phyloP scores from a whole-genome alignment of 2,329 filamentous ascomycete species.

The Beauveria asiatica region DNA sequence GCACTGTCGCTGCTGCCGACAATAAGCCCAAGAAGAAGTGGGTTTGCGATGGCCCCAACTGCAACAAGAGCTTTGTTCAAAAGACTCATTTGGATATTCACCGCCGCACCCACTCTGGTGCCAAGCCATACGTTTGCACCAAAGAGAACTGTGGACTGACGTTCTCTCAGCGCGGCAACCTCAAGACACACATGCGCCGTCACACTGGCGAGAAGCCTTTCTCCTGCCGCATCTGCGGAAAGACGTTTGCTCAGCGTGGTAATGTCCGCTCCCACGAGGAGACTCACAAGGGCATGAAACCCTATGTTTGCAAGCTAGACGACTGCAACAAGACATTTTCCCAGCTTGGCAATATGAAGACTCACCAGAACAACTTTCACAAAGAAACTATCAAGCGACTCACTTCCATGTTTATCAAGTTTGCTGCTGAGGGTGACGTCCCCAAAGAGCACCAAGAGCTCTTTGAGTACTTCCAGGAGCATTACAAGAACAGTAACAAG shows the following conservation, averaged over 20 bases:
- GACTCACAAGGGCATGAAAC: conserved; percentile 69
- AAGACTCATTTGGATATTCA: conserved; percentile 93
- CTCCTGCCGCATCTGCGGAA: conserved; percentile 69
- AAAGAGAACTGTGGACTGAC: conserved; percentile 64
- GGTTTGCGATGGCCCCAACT: conserved; percentile 63
- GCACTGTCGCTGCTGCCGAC: conserved; percentile 19
- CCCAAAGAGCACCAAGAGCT: conserved; percentile 62
- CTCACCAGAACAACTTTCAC: conserved; percentile 93
- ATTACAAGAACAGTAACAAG: conserved; percentile 99
- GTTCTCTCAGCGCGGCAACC: conserved; percentile 85
- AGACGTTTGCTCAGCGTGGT: conserved; percentile 75
- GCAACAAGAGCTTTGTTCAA: conserved; percentile 76
- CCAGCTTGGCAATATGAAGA: conserved; percentile 88
- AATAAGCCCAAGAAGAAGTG: conserved; percentile 50
- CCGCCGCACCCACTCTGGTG: conserved; percentile 76
- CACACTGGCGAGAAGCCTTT: conserved; percentile 86
- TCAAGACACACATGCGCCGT: conserved; percentile 83
- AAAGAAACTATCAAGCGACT: conserved; percentile 61
- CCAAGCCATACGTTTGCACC: conserved; percentile 75
- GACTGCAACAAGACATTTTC: conserved; percentile 83
- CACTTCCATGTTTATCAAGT: conserved; percentile 59
- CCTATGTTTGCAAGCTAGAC: conserved; percentile 73
- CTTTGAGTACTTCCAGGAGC: conserved; percentile 71
- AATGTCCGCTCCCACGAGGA: conserved; percentile 79
- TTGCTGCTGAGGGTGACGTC: conserved; percentile 49